Base-by-base conservation (phyloP, 1,139 yeast species). In the Geotrichum bryndzae region DNA sequence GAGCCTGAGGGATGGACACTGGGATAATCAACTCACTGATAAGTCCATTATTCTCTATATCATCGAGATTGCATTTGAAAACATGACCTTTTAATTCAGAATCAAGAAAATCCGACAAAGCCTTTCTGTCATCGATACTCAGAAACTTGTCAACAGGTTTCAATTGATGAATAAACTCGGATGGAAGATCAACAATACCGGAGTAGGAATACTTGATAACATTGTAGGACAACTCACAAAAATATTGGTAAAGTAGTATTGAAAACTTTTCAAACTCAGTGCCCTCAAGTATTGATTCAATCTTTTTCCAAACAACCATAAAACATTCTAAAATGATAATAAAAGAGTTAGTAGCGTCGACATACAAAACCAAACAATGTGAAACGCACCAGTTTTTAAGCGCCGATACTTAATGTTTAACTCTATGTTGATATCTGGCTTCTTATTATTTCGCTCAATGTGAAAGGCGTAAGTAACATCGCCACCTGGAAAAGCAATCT, bases 401-500 rank as follows among this genome's bases (percentile, higher is more conserved):
- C 3, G 6, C 31, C 31, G 6, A 6, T 27, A 6, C 31, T 27
- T 1, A 27, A 27, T 27, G 31, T 27, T 27, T 27, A 27, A 27
- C 31, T 27, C 31, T 27, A 54, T 58, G 18, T 66, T 68, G 67
- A 29, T 61, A n/a, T 18, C 51, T n/a, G 58, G 45, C n/a, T 25
- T 48, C 25, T 23, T 58, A 54, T 15, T 62, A 62, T 11, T 65
- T 62, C n/a, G 63, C 48, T 70, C 73, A 29, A 88, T 79, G 58
- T 80, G 79, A 71, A 82, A 89, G 63, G 87, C 84, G 57, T 81
- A 81, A 1, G 84, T 80, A 0, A 84, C 84, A 0, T 91, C 88
- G 63, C 88, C 91, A n/a, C 86, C 90, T 3, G 82, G 82, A 69
- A 82, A 84, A 0, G 90, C 85, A 45, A 86, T 75, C 25, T 83